Base-by-base conservation (phyloP, 257 asterid species). In the Nicotiana otophora region DNA sequence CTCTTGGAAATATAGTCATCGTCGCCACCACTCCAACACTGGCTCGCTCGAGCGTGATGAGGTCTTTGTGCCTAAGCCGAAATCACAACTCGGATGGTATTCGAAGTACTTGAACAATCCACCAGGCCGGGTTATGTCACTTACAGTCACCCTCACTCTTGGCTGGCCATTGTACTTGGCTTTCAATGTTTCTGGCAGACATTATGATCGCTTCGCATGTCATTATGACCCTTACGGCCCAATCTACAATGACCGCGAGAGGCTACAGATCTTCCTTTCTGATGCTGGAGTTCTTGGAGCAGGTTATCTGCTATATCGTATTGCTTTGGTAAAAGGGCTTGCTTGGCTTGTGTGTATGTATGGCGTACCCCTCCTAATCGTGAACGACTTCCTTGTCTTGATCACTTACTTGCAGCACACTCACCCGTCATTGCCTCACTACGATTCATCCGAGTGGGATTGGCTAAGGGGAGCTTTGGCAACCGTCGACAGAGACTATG, bases 401-500 rank as follows among this genome's bases (percentile, higher is more conserved):
- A 91, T 92, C 85, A 92, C 97, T 1, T 92, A 66, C 17, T 62
- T 92, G 86, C 97, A 92, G 87, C 97, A 92, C 88, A 91, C 97
- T 9, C 95, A 92, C 77, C 93, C 95, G 1, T 78, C 95, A 14
- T 75, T 92, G 87, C 95, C 97, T 6, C 95, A 90, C 72, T 92
- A 91, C 19, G 93, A 92, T 55, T 88, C 97, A 0, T 79, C 91
- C 2, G 95, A 92, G 67, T 91, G 97, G 95, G 95, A 91, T 64
- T 92, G 97, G 97, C 90, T 92, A 39, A 86, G 93, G 83, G 94
- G 96, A 62, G 94, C 97, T n/a, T 82, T 92, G 86, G 93, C 97
- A 4, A 91, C 95, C 4, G 86, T 88, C 5, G 97, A 92, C 42
- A 81, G 97, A 83, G 95, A 92, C 81, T 92, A 90, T 10, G 93